phyloP scores from a whole-genome alignment of 2,329 filamentous ascomycete species.

The Stromatinia cepivora region DNA sequence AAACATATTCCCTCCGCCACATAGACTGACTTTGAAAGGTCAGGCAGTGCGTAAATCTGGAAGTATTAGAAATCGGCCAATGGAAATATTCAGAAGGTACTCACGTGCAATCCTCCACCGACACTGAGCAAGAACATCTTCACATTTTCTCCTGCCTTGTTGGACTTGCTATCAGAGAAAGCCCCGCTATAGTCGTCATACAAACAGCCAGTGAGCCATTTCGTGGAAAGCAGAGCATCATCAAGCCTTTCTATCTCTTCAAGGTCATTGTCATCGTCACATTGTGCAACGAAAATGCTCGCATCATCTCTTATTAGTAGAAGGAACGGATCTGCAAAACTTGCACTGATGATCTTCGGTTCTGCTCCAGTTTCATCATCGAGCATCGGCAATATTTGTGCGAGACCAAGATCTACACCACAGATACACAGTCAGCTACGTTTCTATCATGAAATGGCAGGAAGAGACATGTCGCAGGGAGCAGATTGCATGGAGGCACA shows the following conservation, averaged over 20 bases:
- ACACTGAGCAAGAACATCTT: constrained; percentile 76
- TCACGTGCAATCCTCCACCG: constrained; percentile 72
- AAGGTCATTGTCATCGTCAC: constrained; percentile 78
- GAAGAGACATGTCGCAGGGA: constrained; percentile 28
- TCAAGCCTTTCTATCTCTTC: constrained; percentile 74
- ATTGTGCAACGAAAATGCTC: constrained; percentile 75
- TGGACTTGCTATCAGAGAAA: constrained; percentile 49
- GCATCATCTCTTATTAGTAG: constrained; percentile 81
- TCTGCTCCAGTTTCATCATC: constrained; percentile 87
- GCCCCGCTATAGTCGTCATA: constrained; percentile 67
- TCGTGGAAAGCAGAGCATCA: constrained; percentile 56
- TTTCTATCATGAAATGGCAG: constrained; percentile 18
- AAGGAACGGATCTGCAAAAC: constrained; percentile 84
- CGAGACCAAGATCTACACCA: constrained; percentile 72
- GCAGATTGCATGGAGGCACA: constrained; percentile 38
- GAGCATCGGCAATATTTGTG: constrained; percentile 88
- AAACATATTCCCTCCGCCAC: constrained; percentile 75
- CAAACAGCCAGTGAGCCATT: constrained; percentile 81
- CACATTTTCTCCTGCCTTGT: constrained; percentile 52
- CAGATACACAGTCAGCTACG: constrained; percentile 26
- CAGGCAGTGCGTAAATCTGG: constrained; percentile 74
- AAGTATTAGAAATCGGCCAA: constrained; percentile 24
- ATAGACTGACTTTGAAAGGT: constrained; percentile 71
- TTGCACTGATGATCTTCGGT: constrained; percentile 74
- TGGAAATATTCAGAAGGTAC: constrained; percentile 38